Percentiles rank a stretch among this genome's conserved stretches.
Evolutionary conservation across 192 early-diverging fungal genomes (phyloP).

Genomic region (Podila verticillata): DNA sequence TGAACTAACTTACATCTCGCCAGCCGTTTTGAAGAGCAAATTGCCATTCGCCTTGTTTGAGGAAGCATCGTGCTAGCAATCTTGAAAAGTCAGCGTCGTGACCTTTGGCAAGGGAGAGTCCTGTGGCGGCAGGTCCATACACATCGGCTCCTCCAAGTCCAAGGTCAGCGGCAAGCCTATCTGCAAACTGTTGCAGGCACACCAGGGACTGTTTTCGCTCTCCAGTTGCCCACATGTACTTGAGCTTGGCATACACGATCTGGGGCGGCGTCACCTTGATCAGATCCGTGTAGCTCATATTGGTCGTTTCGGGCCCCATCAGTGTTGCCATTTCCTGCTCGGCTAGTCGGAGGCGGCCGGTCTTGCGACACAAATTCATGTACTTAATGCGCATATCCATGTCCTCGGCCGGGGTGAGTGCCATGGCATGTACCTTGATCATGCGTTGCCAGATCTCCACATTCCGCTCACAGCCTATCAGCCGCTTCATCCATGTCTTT

Average conservation of each 20-base stretch:
- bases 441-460: slow-evolving; percentile 97
- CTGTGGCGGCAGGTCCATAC: slow-evolving; percentile 22
- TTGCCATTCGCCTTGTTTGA: slow-evolving; percentile 97
- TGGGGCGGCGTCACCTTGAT: slow-evolving; percentile 57
- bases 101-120: slow-evolving; percentile 10
- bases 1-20: slow-evolving; percentile 32
- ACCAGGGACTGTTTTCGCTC: slow-evolving; percentile 72
- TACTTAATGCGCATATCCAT: slow-evolving; percentile 97
- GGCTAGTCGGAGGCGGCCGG: slow-evolving; percentile 79
- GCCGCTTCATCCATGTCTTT: slow-evolving; percentile 87
- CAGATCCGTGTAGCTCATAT: slow-evolving; percentile 27
- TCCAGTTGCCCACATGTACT: slow-evolving; percentile 87
- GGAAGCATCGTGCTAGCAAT: slow-evolving; percentile 84
- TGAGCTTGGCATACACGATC: slow-evolving; percentile 92
- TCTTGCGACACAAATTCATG: slow-evolving; percentile 92
- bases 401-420: slow-evolving; percentile 89
- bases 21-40: slow-evolving; percentile 58
- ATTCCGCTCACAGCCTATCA: slow-evolving; percentile 90
- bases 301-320: slow-evolving; percentile 22
- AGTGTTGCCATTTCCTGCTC: slow-evolving; percentile 80
- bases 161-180: slow-evolving; percentile 75
- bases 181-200: slow-evolving; percentile 83
- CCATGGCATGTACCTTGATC: slow-evolving; percentile 87
- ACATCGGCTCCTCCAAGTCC: slow-evolving; percentile 53
- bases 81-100: slow-evolving; percentile 30